Conservation (phyloP, 148 eudicot species). For the Vaccinium corymbosum region DNA sequence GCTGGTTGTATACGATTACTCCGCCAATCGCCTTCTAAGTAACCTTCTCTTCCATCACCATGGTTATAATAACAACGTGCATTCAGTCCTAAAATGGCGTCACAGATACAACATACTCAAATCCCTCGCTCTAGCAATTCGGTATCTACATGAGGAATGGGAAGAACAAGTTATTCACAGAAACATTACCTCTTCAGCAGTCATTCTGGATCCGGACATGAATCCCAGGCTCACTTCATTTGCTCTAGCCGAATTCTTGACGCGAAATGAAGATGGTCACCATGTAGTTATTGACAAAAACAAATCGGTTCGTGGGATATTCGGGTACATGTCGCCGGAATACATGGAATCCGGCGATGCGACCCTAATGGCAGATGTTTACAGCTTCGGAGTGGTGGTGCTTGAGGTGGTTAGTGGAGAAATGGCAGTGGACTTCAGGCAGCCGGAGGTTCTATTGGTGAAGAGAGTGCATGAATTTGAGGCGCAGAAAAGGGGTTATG, state of each 20-base stretch:
- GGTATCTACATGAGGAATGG: slow-evolving; percentile 96
- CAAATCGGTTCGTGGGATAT: slow-evolving; percentile 67
- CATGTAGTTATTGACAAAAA: slow-evolving; percentile 47
- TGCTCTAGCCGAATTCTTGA: slow-evolving; percentile 83
- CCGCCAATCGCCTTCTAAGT: slow-evolving; percentile 61
- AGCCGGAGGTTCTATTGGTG: slow-evolving; percentile 62
- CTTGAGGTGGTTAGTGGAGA: slow-evolving; percentile 80
- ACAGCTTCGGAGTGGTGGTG: slow-evolving; percentile 86
- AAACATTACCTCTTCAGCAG: slow-evolving; percentile 73
- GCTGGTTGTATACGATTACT: slow-evolving; percentile 86
- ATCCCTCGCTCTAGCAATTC: slow-evolving; percentile 78
- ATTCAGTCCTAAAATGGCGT: slow-evolving; percentile 45
- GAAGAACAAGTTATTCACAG: slow-evolving; percentile 96
- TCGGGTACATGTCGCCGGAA: slow-evolving; percentile 94
- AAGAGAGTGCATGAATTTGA: slow-evolving; percentile 54
- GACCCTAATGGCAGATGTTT: slow-evolving; percentile 75
- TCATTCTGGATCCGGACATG: slow-evolving; percentile 65
- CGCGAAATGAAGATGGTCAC: slow-evolving; percentile 68
- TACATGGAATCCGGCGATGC: slow-evolving; percentile 86
- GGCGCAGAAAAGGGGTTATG: slow-evolving; percentile 37
- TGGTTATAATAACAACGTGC: background rate
- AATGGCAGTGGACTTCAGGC: slow-evolving; percentile 80
- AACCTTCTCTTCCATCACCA: slow-evolving; percentile 49
- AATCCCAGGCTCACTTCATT: slow-evolving; percentile 84
- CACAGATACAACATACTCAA: slow-evolving; percentile 67